Evolutionary conservation across 2,329 filamentous ascomycete genomes (phyloP).

Genomic region (Sarocladium strictum): DNA sequence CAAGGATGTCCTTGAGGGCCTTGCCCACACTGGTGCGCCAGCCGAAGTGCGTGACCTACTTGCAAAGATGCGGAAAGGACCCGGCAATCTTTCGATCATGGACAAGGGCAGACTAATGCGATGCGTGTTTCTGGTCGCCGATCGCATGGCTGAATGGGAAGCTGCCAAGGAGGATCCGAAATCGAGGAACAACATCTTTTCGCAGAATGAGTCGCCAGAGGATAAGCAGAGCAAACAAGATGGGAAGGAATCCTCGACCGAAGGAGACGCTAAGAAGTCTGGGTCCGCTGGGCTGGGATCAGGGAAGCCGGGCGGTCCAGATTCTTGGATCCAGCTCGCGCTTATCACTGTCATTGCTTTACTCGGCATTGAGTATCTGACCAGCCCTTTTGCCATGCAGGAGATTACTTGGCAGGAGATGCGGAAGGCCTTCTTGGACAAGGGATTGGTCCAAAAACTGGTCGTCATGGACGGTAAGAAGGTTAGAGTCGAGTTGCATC

Average conservation of each 20-base stretch:
- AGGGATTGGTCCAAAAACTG: constrained; percentile 90
- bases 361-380: background rate
- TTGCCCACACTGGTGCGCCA: constrained; percentile 66
- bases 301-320: background rate
- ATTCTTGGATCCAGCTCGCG: constrained; percentile 5
- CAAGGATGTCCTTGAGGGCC: constrained; percentile 51
- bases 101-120: constrained; percentile 32
- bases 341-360: background rate
- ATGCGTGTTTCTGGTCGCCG: constrained; percentile 29
- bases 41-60: constrained; percentile 56
- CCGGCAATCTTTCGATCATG: constrained; percentile 44
- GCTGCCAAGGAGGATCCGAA: background rate
- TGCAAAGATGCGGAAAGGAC: constrained; percentile 45
- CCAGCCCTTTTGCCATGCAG: constrained; percentile 6
- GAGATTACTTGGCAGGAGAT: constrained; percentile 99
- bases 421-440: constrained; percentile 86
- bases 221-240: constrained; percentile 5
- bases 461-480: constrained; percentile 66
- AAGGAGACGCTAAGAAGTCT: background rate
- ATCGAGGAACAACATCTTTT: constrained; percentile 4
- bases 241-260: constrained; percentile 3
- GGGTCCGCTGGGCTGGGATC: background rate
- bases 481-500: constrained; percentile 76
- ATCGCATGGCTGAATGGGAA: constrained; percentile 27
- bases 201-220: background rate